A percentile compares a stretch with the other conserved stretches of the same genome.
These are phyloP conservation scores for Solanum boliviense DNA, from an alignment of 257 asterid species.

Conservation along the genomic window DNA sequence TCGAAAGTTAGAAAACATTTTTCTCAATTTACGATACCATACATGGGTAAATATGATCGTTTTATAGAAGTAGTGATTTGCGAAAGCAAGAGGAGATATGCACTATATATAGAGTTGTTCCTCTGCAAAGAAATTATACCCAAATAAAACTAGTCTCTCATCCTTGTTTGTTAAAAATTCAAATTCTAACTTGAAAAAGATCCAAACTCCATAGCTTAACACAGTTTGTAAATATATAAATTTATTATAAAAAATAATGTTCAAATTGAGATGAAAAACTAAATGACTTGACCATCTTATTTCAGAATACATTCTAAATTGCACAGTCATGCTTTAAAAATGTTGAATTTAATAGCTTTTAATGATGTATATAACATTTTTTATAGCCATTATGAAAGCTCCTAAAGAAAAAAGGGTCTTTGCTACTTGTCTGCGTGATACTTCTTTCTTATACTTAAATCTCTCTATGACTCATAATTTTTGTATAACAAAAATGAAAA, in stretches of 20 bases:
- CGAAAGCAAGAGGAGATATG: background rate
- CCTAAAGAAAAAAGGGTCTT: too few species aligned
- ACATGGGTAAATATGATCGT: too few species aligned
- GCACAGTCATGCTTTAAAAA: too few species aligned
- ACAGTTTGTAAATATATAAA: background rate
- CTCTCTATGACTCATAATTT: too few species aligned
- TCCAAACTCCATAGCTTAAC: background rate
- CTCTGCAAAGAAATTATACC: background rate
- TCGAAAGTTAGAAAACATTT: background rate
- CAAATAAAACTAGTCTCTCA: background rate
- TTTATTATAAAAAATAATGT: background rate
- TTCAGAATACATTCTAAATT: background rate
- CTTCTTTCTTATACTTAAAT: too few species aligned
- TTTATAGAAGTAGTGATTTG: background rate
- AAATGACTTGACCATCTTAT: background rate
- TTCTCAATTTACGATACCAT: background rate
- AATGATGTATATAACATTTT: too few species aligned
- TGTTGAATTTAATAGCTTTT: too few species aligned
- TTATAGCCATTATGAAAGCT: too few species aligned
- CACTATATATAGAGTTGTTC: background rate
- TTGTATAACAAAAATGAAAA: too few species aligned
- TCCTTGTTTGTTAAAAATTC: background rate
- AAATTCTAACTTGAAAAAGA: background rate
- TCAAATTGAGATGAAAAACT: background rate
- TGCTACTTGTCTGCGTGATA: too few species aligned